Evolutionary conservation across 306 rosid species (phyloP).

Genomic region (Cotoneaster glaucophyllus): DNA sequence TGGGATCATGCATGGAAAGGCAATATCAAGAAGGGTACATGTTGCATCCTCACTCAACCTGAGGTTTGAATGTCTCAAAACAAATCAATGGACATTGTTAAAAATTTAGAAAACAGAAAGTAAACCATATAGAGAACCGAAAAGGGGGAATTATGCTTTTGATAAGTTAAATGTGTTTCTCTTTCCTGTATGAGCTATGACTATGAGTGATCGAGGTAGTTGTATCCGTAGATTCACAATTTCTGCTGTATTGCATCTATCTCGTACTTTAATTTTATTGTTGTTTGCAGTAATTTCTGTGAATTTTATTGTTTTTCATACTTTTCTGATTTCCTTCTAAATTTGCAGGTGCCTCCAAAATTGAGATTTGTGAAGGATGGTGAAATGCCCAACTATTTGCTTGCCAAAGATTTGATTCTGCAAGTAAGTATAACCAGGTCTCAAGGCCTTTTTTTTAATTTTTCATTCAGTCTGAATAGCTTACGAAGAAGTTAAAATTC

Average conservation of each 20-base stretch:
- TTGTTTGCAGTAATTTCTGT: background rate
- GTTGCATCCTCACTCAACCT: background rate
- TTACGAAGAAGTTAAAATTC: background rate
- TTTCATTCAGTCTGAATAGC: background rate
- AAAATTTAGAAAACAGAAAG: background rate
- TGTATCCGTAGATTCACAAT: background rate
- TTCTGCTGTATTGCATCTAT: background rate
- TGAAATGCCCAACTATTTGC: constrained; percentile 86
- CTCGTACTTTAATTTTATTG: background rate
- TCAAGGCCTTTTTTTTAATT: background rate
- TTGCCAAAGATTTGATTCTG: constrained; percentile 93
- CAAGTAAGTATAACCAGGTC: constrained; percentile 44
- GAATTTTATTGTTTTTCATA: background rate
- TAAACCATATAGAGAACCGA: background rate
- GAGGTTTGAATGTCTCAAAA: background rate
- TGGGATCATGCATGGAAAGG: too few species aligned
- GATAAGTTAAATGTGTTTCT: background rate
- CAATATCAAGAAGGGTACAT: background rate
- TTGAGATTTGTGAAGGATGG: constrained; percentile 82
- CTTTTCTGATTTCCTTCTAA: background rate
- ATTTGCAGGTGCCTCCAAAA: constrained; percentile 84
- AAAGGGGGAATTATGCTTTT: background rate
- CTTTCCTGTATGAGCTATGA: background rate
- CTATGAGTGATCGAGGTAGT: background rate
- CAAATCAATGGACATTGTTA: background rate